Base-by-base conservation (phyloP, 441 rosid genomes). In the Populus hybrid region DNA sequence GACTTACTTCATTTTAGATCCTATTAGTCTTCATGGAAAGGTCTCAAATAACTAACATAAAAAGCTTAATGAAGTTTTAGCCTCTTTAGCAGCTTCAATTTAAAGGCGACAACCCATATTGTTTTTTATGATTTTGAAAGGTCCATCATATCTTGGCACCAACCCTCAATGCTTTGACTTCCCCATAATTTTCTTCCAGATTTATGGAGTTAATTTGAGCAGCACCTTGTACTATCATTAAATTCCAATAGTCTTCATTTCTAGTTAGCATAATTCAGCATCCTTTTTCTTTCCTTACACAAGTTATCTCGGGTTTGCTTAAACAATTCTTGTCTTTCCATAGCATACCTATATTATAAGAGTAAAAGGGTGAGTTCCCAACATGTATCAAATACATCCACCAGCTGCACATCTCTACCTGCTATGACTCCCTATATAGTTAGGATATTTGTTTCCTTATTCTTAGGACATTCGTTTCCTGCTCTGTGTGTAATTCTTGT, bases 101-200 rank as follows among this genome's bases (percentile, higher is more conserved):
- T n/a, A 5, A 46, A 79, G 6, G 79, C 69, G 0, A 70, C 61
- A n/a, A 46, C 8, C 1, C n/a, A 46, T 3, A 75, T 75, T 8
- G 4, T 38, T 38, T 38, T 38, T 0, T 30, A 38, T 38, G 42
- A 38, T 59, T n/a, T 79, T 66, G 14, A 69, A 79, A 1, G 69
- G 75, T 30, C 32, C 32, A 30, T 30, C 32, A 30, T 30, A 30
- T 30, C 32, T 30, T 3, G 32, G 32, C 32, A 78, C 24, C 34
- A 74, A 57, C 7, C 74, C 30, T 7, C 14, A 0, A 5, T 76
- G 12, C 5, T 57, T 1, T 2, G 1, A 8, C 18, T 76, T 76
- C 11, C 30, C 61, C 0, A 23, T 42, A 4, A 75, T 74, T 12
- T 69, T 79, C 26, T 79, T 75, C 67, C 50, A 75, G 0, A 79